Evolutionary conservation across 176 grass and related monocot genomes (phyloP).

Genomic region (Eragrostis curvula): DNA sequence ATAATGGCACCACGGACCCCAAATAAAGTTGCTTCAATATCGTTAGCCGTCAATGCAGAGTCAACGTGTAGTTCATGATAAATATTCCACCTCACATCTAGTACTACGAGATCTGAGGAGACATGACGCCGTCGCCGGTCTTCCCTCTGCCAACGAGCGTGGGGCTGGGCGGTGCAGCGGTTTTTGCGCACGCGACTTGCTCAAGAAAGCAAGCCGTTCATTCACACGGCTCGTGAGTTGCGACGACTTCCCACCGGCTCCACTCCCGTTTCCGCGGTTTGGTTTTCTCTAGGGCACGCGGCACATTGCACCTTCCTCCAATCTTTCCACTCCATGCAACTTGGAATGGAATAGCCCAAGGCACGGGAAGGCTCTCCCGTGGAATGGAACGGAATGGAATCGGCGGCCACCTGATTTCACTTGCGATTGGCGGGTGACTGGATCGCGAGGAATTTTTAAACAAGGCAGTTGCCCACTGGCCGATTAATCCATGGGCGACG

Average conservation of each 20-base stretch:
- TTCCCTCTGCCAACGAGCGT: not conserved
- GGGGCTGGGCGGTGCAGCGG: not conserved
- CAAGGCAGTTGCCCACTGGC: not conserved
- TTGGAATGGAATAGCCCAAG: not conserved
- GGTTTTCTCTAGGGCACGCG: not conserved
- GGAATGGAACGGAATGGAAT: not conserved
- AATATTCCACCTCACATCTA: not conserved
- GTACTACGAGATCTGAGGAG: not conserved
- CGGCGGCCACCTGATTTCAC: conserved; percentile 2
- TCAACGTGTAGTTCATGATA: not conserved
- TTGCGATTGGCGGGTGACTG: not conserved
- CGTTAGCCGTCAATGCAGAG: not conserved
- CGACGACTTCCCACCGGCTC: not conserved
- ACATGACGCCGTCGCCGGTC: not conserved
- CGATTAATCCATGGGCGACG: not conserved
- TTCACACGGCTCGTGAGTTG: not conserved
- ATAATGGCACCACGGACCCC: not conserved
- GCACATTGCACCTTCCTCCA: not conserved
- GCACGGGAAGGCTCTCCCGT: no score
- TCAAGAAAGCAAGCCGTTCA: not conserved
- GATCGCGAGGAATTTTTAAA: not conserved
- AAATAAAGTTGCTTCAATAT: not conserved
- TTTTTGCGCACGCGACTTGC: not conserved
- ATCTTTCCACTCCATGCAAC: not conserved
- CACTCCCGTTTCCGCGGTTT: not conserved